These are phyloP conservation scores for Cutaneotrichosporon arboriforme DNA, from an alignment of 1,284 basidiomycete species.

Conservation along the genomic window DNA sequence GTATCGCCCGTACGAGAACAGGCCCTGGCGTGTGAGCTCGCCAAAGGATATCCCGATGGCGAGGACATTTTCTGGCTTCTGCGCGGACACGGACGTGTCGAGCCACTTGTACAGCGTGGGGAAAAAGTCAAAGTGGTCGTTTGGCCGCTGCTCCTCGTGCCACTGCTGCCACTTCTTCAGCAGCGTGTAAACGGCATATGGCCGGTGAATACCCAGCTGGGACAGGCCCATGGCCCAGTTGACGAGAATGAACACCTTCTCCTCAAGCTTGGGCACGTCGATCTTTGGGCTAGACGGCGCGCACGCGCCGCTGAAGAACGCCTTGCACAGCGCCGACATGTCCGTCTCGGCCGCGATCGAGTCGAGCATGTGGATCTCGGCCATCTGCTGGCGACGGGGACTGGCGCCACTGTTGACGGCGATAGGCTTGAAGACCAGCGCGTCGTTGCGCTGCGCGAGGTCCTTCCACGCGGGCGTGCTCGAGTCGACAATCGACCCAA, in stretches of 20 bases:
- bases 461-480: slow-evolving; percentile 31
- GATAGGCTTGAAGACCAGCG: slow-evolving; percentile 65
- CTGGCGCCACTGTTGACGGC: slow-evolving; percentile 48
- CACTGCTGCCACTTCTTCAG: slow-evolving; percentile 63
- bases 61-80: slow-evolving; percentile 56
- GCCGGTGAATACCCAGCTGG: slow-evolving; percentile 78
- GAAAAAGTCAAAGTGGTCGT: slow-evolving; percentile 38
- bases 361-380: slow-evolving; percentile 77
- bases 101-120: slow-evolving; percentile 72
- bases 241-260: slow-evolving; percentile 71
- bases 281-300: slow-evolving; percentile 46
- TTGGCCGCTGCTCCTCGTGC: slow-evolving; percentile 23
- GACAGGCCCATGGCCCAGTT: slow-evolving; percentile 80
- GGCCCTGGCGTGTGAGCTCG: slow-evolving; percentile 64
- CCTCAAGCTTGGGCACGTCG: slow-evolving; percentile 45
- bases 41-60: slow-evolving; percentile 69
- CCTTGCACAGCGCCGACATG: slow-evolving; percentile 53
- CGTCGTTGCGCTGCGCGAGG: slow-evolving; percentile 65
- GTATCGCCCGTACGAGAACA: slow-evolving; percentile 80
- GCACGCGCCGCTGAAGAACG: slow-evolving; percentile 56
- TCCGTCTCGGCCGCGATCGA: slow-evolving; percentile 68
- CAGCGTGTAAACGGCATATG: slow-evolving; percentile 71
- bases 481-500: slow-evolving; percentile 22
- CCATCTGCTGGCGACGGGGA: slow-evolving; percentile 54
- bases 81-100: slow-evolving; percentile 61